Evolutionary conservation across 768 basidiomycete genomes (phyloP).

Genomic region (Kwoniella heveanensis): DNA sequence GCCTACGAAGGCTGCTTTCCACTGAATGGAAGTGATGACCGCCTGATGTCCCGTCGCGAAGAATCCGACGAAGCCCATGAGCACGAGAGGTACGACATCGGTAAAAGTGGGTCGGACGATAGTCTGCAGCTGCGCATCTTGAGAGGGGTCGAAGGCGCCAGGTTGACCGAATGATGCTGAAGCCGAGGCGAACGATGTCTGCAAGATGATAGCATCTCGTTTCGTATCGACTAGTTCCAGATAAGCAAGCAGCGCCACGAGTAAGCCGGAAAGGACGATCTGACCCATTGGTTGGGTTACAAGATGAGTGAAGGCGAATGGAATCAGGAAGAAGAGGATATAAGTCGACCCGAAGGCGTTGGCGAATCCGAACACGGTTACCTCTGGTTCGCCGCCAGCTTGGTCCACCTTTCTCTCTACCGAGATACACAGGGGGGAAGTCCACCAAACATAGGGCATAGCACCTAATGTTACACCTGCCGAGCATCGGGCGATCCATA

Average conservation of each 20-base stretch:
- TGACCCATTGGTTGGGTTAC: conserved; percentile 81
- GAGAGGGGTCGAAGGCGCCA: conserved; percentile 62
- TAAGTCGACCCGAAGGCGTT: conserved; percentile 89
- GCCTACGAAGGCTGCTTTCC: conserved; percentile 87
- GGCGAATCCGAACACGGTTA: conserved; percentile 74
- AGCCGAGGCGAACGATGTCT: conserved; percentile 38
- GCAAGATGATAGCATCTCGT: conserved; percentile 64
- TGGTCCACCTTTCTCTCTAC: conserved; percentile 57
- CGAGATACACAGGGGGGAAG: conserved; percentile 72
- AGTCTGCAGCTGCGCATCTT: conserved; percentile 46
- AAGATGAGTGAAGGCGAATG: conserved; percentile 65
- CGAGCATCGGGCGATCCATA: conserved; percentile 65
- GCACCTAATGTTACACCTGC: conserved; percentile 59
- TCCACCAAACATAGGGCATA: conserved; percentile 70
- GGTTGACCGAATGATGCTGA: conserved; percentile 53
- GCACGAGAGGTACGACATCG: conserved; percentile 71
- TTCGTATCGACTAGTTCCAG: conserved; percentile 80
- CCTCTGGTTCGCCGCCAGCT: conserved; percentile 45
- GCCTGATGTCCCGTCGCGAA: conserved; percentile 91
- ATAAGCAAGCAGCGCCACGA: conserved; percentile 70
- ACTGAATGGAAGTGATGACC: conserved; percentile 83
- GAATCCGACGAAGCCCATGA: conserved; percentile 76
- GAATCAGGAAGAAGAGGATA: conserved; percentile 74
- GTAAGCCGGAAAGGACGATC: conserved; percentile 67
- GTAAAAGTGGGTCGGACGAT: conserved; percentile 61